Base-by-base conservation (phyloP, 176 grass and related monocot species). In the Oryza meyeriana region DNA sequence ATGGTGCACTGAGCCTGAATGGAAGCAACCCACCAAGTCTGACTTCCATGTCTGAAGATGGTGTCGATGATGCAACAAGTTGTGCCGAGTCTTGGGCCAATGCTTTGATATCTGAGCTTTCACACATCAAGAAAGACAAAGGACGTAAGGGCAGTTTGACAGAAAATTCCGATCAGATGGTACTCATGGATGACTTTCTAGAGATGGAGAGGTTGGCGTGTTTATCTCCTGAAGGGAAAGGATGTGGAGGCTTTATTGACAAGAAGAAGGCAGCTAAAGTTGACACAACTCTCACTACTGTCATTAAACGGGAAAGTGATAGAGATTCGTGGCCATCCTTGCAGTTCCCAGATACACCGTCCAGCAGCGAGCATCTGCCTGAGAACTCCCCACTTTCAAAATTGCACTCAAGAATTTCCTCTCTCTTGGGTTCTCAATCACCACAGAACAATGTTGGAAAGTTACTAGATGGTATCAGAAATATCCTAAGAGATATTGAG, bases 181-280 rank as follows among this genome's bases (percentile, higher is more conserved):
- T 96, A 72, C 80, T 99, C 67, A 99, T 99, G 97, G 97, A 99
- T 96, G 97, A 99, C 84, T 99, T 99, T 85, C 81, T 99, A 84
- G 97, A 99, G 89, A 99, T 99, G 97, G 97, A 99, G 87, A 99
- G 70, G 79, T 59, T 99, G 82, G 97, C 93, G 28, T 94, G 89
- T 45, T 79, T 90, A 79, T 34, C 93, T 75, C 64, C 89, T 83
- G 89, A 88, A 64, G 77, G 76, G 26, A 89, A 89, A 79, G 76
- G 83, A 78, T 84, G 89, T 71, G 82, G 55, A 52, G 74, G 72
- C 38, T 28, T 74, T 62, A 41, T 79, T 79, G 87, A 92, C 22
- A 92, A 90, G 58, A 75, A 85, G 79, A 97, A 97, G 68, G 59
- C 66, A 4, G 84, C 89, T 44, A 69, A 94, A 81, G 76, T 59